Base-by-base conservation (phyloP, 257 asterid genomes). In the Nicotiana noctiflora region DNA sequence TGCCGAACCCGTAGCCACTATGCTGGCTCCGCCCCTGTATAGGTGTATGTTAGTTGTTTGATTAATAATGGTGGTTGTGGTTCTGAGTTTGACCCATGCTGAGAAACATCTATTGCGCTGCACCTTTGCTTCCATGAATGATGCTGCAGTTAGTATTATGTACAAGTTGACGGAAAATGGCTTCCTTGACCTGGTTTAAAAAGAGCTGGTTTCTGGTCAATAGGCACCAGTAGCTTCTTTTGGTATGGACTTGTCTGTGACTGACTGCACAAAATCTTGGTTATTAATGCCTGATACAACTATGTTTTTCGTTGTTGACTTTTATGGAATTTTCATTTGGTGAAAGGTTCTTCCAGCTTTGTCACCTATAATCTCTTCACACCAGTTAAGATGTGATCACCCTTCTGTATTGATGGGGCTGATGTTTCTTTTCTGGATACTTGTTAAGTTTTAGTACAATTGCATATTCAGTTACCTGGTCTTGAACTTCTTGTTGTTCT, bases 281-380 rank as follows among this genome's bases (percentile, higher is more conserved):
- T 44, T 44, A n/a, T 37, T n/a, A 51, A 40, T 40, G 55, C 29
- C n/a, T 9, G 76, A 67, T n/a, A 29, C 32, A 37, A n/a, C 32
- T 37, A 68, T n/a, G 40, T 37, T 37, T 23, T 68, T 37, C 32
- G 3, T 5, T 18, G 7, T 68, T 4, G 31, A 11, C 55, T 40
- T 68, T 34, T 18, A 9, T n/a, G 56, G 19, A 68, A 68, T 40
- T 6, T 40, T 40, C 57, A 19, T 40, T 68, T 40, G n/a, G 77
- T 19, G 57, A 19, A 68, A 68, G 77, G 77, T 70, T 70, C 37
- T 10, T 70, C 77, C 59, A 21, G 37, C 77, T 70, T 72, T 72
- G 78, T 72, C 21, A 37, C 6, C 11, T n/a, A 37, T 66, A 18
- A 66, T 66, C 17, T 34, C 76, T 67, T 49, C 77, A 40, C 77